A percentile compares a stretch with the other conserved stretches of the same genome.
Conservation (phyloP, 352 stramenopile genomes). For the Pythium myriotylum region DNA sequence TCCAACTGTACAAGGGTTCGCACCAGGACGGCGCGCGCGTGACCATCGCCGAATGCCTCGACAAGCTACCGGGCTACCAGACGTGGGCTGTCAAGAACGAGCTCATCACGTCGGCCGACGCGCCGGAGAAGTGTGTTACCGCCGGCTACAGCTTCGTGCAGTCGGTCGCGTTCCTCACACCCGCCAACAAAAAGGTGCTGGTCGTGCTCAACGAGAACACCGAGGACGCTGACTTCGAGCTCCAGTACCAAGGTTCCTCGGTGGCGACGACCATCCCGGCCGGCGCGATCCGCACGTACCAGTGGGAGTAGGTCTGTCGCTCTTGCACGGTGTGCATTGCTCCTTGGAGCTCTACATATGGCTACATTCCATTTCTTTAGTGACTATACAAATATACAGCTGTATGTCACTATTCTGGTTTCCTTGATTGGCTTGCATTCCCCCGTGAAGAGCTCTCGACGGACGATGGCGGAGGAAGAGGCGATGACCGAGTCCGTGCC, state of each 20-base stretch:
- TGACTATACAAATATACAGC: neutral
- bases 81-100: constrained; percentile 66
- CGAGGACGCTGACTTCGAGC: constrained; percentile 63
- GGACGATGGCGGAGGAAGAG: constrained; percentile 74
- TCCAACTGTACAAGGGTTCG: constrained; percentile 71
- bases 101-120: constrained; percentile 49
- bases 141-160: constrained; percentile 80
- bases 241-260: constrained; percentile 45
- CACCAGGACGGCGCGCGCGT: constrained; percentile 53
- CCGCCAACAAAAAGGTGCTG: constrained; percentile 69
- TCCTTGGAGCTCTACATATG: no score
- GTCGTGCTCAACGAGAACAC: constrained; percentile 88
- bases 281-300: constrained; percentile 76
- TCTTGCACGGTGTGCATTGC: no score
- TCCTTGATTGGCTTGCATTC: no score
- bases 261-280: constrained; percentile 56
- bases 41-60: constrained; percentile 48
- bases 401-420: neutral
- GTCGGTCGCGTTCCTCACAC: constrained; percentile 68
- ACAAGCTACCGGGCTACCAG: constrained; percentile 47
- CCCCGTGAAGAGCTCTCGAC: no score
- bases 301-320: constrained; percentile 69
- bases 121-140: constrained; percentile 69
- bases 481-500: constrained; percentile 53
- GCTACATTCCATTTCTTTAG: neutral